Evolutionary conservation across 352 stramenopile species (phyloP), one percentile per base, ranked within the genome.

Genomic region (Blastocystis sp.): DNA sequence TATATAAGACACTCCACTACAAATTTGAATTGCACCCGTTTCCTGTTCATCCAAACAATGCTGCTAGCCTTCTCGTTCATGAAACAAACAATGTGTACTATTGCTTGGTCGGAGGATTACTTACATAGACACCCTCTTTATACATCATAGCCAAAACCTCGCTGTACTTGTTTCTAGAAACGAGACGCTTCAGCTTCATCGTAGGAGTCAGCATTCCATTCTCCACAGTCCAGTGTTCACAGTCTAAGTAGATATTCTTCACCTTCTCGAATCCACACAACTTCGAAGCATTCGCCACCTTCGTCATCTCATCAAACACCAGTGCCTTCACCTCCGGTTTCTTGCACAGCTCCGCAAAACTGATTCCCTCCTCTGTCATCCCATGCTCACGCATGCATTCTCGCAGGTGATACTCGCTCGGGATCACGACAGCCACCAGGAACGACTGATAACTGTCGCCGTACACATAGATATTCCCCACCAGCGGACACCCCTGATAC

Each of bases 191-290:
- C 90, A 98, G 93, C 90, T 98, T 98, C 92, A 98, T 98, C 1
- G 96, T 98, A 9, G 96, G 95, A n/a, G 96, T 98, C 30, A 97
- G 90, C 43, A 98, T 92, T 70, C 93, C 93, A 91, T 97, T 98
- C 54, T 98, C 95, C 7, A 95, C 92, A 0, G 91, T 94, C 91
- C 98, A 98, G 18, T 94, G 91, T 47, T 95, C 93, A 4, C 92
- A 85, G 90, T 96, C 92, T 53, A 98, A 87, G 87, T 96, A 91
- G 24, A 98, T 91, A 45, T 94, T 95, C 56, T 94, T 94, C 7
- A 97, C 92, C 24, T 92, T 95, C 92, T 98, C 95, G 88, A 98
- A 98, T 26, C 94, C 93, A 63, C 96, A 94, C 37, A 98, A 92
- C 39, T 93, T 92, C 88, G 92, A 91, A 62, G 92, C 91, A 45